Percentiles rank a stretch among this genome's conserved stretches.
These are phyloP conservation scores for Sergeia podlipaevii DNA, from an alignment of 208 protist species.

Conservation along the genomic window DNA sequence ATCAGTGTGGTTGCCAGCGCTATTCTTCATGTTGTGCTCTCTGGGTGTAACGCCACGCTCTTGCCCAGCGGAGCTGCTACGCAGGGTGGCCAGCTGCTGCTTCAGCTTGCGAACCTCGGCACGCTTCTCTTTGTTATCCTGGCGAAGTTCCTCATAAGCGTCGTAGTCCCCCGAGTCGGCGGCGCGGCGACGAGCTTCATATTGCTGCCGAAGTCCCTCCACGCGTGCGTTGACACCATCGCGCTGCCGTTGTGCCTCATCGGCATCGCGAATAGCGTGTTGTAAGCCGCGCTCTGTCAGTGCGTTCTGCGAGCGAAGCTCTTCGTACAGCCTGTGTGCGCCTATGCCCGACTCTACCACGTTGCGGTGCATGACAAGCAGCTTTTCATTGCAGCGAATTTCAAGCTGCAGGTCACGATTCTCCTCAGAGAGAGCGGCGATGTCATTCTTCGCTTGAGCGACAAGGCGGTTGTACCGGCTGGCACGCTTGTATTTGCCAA, in stretches of 20 bases:
- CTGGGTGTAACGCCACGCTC: too few species aligned
- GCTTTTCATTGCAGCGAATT: conserved; percentile 75
- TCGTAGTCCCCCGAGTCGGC: conserved; percentile 1
- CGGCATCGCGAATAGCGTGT: conserved; percentile 47
- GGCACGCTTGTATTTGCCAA: conserved; percentile 37
- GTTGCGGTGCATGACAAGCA: conserved; percentile 39
- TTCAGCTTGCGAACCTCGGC: conserved; percentile 25
- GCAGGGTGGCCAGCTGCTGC: conserved; percentile 10
- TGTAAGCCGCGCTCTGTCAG: conserved; percentile 57
- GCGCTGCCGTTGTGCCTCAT: conserved; percentile 41
- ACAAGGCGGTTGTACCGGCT: conserved; percentile 39
- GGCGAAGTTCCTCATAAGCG: conserved; percentile 17
- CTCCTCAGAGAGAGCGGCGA: conserved; percentile 41
- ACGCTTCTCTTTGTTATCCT: conserved; percentile 33
- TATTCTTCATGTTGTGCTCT: neutral
- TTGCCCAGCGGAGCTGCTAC: neutral
- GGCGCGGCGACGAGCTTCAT: conserved; percentile 13
- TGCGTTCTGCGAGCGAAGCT: conserved; percentile 54
- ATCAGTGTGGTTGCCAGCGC: conserved; percentile 8
- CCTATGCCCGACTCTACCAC: conserved; percentile 25
- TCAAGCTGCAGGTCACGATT: conserved; percentile 51
- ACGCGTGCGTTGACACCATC: conserved; percentile 34
- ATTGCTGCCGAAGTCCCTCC: conserved; percentile 23
- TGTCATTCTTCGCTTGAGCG: conserved; percentile 45
- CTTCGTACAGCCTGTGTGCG: conserved; percentile 47